Percentiles rank a stretch among this genome's conserved stretches.
These are phyloP conservation scores for Debaryomycetaceae sp. DNA, from an alignment of 1,139 yeast genomes.

Conservation along the genomic window DNA sequence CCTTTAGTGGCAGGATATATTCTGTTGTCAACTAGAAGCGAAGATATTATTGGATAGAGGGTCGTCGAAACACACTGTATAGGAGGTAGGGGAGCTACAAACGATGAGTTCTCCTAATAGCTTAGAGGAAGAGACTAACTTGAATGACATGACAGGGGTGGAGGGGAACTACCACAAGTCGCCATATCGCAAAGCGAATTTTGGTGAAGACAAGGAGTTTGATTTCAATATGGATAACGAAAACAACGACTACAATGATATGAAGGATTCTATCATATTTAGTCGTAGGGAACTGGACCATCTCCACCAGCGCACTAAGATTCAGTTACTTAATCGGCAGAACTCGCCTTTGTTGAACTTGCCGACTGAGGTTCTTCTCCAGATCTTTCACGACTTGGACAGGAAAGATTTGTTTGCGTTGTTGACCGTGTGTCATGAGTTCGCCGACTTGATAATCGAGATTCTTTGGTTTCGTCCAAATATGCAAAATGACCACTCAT, in stretches of 20 bases:
- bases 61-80: no score
- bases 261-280: constrained; percentile 32
- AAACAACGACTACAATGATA: constrained; percentile 32
- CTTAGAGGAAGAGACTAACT: constrained; percentile 13
- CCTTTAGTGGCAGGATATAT: neutral
- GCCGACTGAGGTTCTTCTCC: constrained; percentile 78
- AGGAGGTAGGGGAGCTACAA: neutral
- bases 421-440: constrained; percentile 73
- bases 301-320: constrained; percentile 14
- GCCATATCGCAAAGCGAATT: neutral
- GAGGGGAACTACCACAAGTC: neutral
- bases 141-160: neutral
- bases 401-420: constrained; percentile 67
- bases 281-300: constrained; percentile 23
- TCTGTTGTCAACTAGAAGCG: neutral
- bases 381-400: constrained; percentile 65
- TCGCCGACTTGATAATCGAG: constrained; percentile 79
- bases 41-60: neutral
- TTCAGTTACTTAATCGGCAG: constrained; percentile 19
- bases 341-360: constrained; percentile 53
- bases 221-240: constrained; percentile 35
- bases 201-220: constrained; percentile 9
- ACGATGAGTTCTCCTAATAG: constrained; percentile 33
- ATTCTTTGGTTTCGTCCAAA: constrained; percentile 88
- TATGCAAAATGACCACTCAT: constrained; percentile 54